Conservation (phyloP, 1,139 yeast genomes). For the Diutina sp. region DNA sequence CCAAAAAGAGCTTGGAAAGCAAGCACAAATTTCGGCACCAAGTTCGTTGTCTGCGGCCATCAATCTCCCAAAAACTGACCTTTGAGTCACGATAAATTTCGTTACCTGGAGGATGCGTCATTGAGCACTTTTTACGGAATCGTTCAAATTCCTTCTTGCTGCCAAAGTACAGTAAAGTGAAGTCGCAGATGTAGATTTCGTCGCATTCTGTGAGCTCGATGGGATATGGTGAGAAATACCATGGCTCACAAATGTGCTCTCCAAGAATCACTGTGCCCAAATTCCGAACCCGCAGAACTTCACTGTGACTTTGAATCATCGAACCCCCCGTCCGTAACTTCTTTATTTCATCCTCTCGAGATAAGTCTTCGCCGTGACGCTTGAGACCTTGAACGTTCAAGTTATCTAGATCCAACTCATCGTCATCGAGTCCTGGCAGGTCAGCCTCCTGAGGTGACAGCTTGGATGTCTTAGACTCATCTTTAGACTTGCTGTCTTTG, state of each 20-base stretch:
- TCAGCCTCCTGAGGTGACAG: slow-evolving; percentile 14
- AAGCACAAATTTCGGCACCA: slow-evolving; percentile 95
- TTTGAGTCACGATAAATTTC: slow-evolving; percentile 85
- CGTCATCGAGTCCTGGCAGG: slow-evolving; percentile 13
- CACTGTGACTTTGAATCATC: slow-evolving; percentile 85
- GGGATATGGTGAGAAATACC: slow-evolving; percentile 98
- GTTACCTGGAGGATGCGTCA: slow-evolving; percentile 95
- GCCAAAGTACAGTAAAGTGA: slow-evolving; percentile 79
- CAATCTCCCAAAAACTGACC: slow-evolving; percentile 81
- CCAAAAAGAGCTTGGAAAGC: slow-evolving; percentile 76
- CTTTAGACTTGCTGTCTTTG: slow-evolving; percentile 6
- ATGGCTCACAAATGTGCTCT: slow-evolving; percentile 86
- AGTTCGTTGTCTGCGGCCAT: slow-evolving; percentile 87
- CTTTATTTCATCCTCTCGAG: slow-evolving; percentile 85
- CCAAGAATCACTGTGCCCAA: slow-evolving; percentile 72
- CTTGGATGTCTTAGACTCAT: slow-evolving; percentile 9
- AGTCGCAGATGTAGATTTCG: slow-evolving; percentile 81
- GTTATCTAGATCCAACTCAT: slow-evolving; percentile 76
- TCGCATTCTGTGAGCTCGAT: slow-evolving; percentile 88
- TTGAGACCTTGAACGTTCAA: slow-evolving; percentile 73
- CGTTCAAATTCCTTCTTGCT: slow-evolving; percentile 86
- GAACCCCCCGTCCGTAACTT: slow-evolving; percentile 87
- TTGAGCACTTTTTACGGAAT: slow-evolving; percentile 72
- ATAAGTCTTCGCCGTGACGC: slow-evolving; percentile 55
- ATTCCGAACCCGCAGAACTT: slow-evolving; percentile 85